Conservation (phyloP, 129 eudicot genomes). For the Calendula officinalis region DNA sequence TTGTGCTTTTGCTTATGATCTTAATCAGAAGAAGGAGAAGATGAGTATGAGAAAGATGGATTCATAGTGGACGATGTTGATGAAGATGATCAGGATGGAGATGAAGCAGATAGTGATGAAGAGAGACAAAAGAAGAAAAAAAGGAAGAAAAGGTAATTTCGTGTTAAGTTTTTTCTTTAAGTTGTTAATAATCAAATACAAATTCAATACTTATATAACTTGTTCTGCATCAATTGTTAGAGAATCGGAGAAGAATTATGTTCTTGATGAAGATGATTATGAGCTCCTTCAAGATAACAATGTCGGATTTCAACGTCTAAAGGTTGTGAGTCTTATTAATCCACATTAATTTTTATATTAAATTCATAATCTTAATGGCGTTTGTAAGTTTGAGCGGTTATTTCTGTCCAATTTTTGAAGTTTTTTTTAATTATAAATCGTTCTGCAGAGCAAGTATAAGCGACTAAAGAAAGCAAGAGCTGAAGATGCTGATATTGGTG, state of each 20-base stretch:
- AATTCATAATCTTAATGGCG: background rate
- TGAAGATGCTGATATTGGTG: slow-evolving; percentile 63
- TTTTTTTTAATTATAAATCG: slow-evolving; percentile 4
- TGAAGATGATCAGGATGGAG: slow-evolving; percentile 75
- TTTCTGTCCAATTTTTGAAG: background rate
- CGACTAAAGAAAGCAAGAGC: slow-evolving; percentile 82
- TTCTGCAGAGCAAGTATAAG: slow-evolving; percentile 78
- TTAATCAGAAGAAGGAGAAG: slow-evolving; percentile 77
- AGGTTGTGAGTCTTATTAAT: slow-evolving; percentile 39
- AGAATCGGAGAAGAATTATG: slow-evolving; percentile 71
- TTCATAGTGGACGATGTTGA: slow-evolving; percentile 88
- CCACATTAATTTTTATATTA: slow-evolving; percentile 3
- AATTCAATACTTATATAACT: slow-evolving; percentile 2
- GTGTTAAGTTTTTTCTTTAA: background rate
- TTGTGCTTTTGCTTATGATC: slow-evolving; percentile 10
- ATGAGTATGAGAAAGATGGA: slow-evolving; percentile 89
- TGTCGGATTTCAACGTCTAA: slow-evolving; percentile 65
- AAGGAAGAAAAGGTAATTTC: slow-evolving; percentile 64
- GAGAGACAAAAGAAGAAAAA: slow-evolving; percentile 79
- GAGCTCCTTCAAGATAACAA: slow-evolving; percentile 79
- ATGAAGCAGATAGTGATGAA: slow-evolving; percentile 57
- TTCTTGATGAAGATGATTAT: slow-evolving; percentile 92
- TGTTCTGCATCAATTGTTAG: slow-evolving; percentile 28
- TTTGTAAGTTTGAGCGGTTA: background rate
- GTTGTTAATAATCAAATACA: background rate